phyloP scores from a whole-genome alignment of 352 stramenopile species.

The Phytopythium helicoides region DNA sequence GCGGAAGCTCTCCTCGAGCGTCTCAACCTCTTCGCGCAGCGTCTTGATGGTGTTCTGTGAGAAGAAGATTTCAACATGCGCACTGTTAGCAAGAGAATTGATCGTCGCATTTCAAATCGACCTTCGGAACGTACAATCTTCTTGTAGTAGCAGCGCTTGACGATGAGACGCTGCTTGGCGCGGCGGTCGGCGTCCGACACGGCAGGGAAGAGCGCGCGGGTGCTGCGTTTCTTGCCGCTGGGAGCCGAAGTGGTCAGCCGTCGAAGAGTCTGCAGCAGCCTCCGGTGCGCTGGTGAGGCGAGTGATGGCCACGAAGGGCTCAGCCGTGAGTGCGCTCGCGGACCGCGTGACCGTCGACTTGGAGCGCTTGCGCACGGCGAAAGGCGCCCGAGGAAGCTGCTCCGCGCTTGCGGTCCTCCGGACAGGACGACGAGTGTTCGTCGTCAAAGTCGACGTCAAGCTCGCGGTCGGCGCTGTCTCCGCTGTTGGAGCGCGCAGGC shows the following conservation, averaged over 20 bases:
- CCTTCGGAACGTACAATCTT: constrained; percentile 59
- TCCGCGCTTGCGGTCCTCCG: constrained; percentile 26
- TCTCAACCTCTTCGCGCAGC: constrained; percentile 45
- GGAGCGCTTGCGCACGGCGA: constrained; percentile 16
- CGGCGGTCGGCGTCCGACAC: constrained; percentile 51
- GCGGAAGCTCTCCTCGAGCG: constrained; percentile 37
- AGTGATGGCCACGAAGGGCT: constrained; percentile 20
- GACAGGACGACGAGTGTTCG: constrained; percentile 25
- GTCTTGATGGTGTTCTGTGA: constrained; percentile 65
- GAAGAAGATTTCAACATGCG: constrained; percentile 11
- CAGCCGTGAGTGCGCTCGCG: constrained; percentile 17
- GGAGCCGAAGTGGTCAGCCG: constrained; percentile 3
- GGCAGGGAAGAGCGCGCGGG: constrained; percentile 36
- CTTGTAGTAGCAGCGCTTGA: constrained; percentile 78
- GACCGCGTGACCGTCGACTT: constrained; percentile 27
- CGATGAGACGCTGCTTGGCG: constrained; percentile 67
- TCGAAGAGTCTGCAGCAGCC: not conserved
- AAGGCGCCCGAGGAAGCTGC: not conserved
- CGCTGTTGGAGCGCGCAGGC: constrained; percentile 9
- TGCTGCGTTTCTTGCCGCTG: constrained; percentile 46
- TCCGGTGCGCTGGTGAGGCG: constrained; percentile 11
- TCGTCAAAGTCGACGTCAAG: constrained; percentile 26
- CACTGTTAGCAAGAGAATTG: not conserved
- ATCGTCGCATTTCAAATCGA: not conserved
- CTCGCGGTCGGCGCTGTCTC: constrained; percentile 8